These are phyloP conservation scores for Penicillium psychrosexuale DNA, from an alignment of 2,329 filamentous ascomycete species.

Conservation along the genomic window DNA sequence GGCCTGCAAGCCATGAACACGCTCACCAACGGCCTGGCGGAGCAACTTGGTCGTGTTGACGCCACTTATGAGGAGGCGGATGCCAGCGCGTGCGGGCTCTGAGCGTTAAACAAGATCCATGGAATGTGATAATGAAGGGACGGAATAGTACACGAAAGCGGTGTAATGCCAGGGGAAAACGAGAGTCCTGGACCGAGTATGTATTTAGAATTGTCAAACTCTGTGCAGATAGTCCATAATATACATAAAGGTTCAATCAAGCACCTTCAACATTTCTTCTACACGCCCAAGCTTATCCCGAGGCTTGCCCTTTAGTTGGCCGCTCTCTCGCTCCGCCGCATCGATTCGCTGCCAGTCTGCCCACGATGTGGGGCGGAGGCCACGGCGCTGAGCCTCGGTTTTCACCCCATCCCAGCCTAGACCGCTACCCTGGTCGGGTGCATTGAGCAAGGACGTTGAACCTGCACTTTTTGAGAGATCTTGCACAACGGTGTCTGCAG, in stretches of 20 bases:
- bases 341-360: conserved; percentile 84
- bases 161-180: not conserved
- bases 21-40: conserved; percentile 49
- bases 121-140: not conserved
- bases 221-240: conserved; percentile 4
- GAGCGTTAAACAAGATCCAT: not conserved
- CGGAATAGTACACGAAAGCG: not conserved
- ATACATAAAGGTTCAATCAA: conserved; percentile 20
- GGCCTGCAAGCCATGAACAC: conserved; percentile 48
- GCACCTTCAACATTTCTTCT: conserved; percentile 55
- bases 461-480: conserved; percentile 60
- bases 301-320: conserved; percentile 66
- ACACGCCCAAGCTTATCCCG: conserved; percentile 65
- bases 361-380: conserved; percentile 70
- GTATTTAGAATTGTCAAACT: not conserved
- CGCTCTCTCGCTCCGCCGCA: conserved; percentile 66
- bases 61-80: conserved; percentile 29
- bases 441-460: conserved; percentile 47
- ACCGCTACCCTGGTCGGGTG: conserved; percentile 39
- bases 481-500: conserved; percentile 75
- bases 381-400: conserved; percentile 54
- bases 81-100: conserved; percentile 13
- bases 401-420: conserved; percentile 76
- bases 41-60: conserved; percentile 42
- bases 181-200: not conserved